phyloP scores from a whole-genome alignment of 1,284 basidiomycete genomes.

The Gomphus sp. region DNA sequence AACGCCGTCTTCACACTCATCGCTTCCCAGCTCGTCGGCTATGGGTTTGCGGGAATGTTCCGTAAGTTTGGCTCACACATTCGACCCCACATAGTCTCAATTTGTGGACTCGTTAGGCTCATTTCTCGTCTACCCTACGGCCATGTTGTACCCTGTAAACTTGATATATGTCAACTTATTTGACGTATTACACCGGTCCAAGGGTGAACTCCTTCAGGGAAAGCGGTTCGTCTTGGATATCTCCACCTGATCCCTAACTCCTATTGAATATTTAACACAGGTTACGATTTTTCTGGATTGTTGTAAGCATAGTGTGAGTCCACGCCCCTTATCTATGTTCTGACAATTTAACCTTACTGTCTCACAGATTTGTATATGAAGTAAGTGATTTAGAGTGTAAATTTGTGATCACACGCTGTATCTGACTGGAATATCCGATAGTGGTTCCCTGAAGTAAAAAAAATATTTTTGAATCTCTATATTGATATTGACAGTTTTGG shows the following conservation, averaged over 20 bases:
- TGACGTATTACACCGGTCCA: slow-evolving; percentile 17
- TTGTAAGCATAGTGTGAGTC: slow-evolving; percentile 13
- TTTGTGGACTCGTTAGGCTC: not conserved
- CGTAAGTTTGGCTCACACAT: slow-evolving; percentile 9
- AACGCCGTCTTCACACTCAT: slow-evolving; percentile 23
- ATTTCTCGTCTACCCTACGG: slow-evolving; percentile 29
- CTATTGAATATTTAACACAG: not conserved
- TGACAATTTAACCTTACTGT: not conserved
- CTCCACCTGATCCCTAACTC: not conserved
- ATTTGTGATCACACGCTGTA: not conserved
- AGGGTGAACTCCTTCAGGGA: slow-evolving; percentile 16
- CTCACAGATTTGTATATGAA: slow-evolving; percentile 5
- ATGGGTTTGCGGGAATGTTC: slow-evolving; percentile 40
- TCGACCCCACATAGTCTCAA: not conserved
- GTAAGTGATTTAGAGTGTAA: not conserved
- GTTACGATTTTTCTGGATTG: slow-evolving; percentile 18
- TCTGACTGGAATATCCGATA: not conserved
- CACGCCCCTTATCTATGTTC: not conserved
- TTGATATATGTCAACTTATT: slow-evolving; percentile 15
- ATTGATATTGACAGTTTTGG: slow-evolving; percentile 10
- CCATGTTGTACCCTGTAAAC: slow-evolving; percentile 13
- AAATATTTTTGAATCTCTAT: not conserved
- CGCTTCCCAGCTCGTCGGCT: slow-evolving; percentile 43
- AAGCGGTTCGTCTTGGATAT: slow-evolving; percentile 10
- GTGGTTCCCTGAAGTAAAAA: slow-evolving; percentile 15